Percentiles rank a stretch among this genome's conserved stretches.
Conservation (phyloP, 805 yeast species). For the Candida corydali region DNA sequence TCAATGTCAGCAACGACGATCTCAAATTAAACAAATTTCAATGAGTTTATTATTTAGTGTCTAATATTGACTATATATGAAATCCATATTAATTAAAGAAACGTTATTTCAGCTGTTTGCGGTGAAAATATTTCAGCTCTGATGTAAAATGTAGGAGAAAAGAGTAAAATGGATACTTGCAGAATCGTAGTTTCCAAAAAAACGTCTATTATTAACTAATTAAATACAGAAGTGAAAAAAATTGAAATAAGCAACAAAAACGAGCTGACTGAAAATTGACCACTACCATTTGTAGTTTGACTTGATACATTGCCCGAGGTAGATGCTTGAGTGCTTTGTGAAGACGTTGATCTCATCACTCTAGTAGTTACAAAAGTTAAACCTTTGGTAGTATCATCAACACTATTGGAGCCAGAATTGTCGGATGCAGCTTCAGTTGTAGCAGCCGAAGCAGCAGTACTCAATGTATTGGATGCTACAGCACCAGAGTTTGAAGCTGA, state of each 20-base stretch:
- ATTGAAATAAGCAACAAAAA: neutral
- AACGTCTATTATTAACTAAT: neutral
- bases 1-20: no score
- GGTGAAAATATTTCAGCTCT: no score
- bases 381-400: constrained; percentile 20
- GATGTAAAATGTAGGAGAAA: no score
- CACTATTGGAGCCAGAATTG: constrained; percentile 11
- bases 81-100: no score
- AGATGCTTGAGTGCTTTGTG: neutral
- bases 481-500: constrained; percentile 11
- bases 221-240: neutral
- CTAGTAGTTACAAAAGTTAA: constrained; percentile 31
- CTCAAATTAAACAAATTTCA: no score
- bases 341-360: constrained; percentile 17
- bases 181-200: no score
- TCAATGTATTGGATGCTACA: constrained; percentile 11
- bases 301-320: neutral
- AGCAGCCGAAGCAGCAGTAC: constrained; percentile 8
- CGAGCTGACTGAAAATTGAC: neutral
- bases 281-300: constrained; percentile 1
- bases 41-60: no score
- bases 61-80: no score
- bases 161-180: no score
- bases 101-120: no score
- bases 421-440: constrained; percentile 11